Conservation (phyloP, 2,329 filamentous ascomycete genomes). For the Pseudogymnoascus sp. region DNA sequence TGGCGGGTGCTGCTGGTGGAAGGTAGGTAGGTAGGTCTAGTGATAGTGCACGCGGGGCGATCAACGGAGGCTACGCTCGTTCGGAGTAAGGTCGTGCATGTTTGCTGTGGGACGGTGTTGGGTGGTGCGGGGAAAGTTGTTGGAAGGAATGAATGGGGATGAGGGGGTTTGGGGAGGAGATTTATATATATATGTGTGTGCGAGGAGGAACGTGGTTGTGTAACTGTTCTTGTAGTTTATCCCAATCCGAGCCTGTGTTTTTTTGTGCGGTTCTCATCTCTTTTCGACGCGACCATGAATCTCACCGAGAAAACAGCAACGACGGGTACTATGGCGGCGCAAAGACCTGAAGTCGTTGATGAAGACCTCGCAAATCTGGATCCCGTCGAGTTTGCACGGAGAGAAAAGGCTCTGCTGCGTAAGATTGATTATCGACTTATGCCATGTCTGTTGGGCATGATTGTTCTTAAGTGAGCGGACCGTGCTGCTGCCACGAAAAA, state of each 20-base stretch:
- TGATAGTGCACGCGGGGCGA: neutral
- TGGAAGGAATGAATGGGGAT: neutral
- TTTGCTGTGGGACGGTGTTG: neutral
- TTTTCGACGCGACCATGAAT: neutral
- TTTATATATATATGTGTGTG: neutral
- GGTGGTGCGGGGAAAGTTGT: neutral
- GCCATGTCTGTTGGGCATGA: slow-evolving; percentile 19
- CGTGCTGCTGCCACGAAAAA: neutral
- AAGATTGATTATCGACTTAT: slow-evolving; percentile 19
- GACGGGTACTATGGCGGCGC: neutral
- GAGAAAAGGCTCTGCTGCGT: slow-evolving; percentile 14
- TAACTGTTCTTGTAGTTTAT: neutral
- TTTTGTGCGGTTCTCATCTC: neutral
- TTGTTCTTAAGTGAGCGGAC: slow-evolving; percentile 16
- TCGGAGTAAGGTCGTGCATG: neutral
- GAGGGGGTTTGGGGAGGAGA: fast-evolving
- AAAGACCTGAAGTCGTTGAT: neutral
- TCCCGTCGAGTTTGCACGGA: neutral
- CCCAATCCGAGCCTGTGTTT: neutral
- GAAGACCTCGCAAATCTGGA: neutral
- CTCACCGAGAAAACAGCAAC: neutral
- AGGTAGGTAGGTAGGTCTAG: no score
- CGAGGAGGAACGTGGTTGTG: neutral
- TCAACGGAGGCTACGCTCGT: neutral
- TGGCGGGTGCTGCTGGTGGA: no score